Conservation (phyloP, 768 basidiomycete species). For the Serendipita sp. region DNA sequence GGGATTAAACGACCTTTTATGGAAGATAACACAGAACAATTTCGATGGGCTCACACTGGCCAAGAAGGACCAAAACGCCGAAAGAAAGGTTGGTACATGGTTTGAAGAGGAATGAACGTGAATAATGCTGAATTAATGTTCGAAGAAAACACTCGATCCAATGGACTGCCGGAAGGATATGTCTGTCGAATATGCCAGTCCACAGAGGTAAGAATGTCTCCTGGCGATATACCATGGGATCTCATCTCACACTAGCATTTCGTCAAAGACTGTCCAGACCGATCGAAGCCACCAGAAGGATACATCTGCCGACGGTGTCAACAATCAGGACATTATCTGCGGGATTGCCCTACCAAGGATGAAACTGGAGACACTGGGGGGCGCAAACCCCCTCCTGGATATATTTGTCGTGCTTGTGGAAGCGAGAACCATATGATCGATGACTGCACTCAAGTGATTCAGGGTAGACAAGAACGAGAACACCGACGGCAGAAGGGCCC, state of each 20-base stretch:
- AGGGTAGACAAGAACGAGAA: conserved; percentile 23
- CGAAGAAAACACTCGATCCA: conserved; percentile 23
- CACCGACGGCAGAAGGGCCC: conserved; percentile 32
- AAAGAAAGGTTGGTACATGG: conserved; percentile 24
- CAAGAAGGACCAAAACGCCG: conserved; percentile 22
- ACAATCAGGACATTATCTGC: conserved; percentile 69
- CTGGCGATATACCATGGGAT: background rate
- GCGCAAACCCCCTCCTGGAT: conserved; percentile 66
- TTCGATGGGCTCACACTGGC: conserved; percentile 48
- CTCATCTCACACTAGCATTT: conserved; percentile 38
- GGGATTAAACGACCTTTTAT: conserved; percentile 36
- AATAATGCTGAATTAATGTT: background rate
- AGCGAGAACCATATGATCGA: conserved; percentile 73
- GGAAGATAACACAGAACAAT: conserved; percentile 41
- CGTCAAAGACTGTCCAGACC: conserved; percentile 58
- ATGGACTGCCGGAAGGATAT: conserved; percentile 45
- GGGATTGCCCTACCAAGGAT: conserved; percentile 73
- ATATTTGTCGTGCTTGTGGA: conserved; percentile 83
- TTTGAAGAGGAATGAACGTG: background rate
- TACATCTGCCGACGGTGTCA: conserved; percentile 76
- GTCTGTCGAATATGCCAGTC: conserved; percentile 66
- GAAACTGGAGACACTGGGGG: conserved; percentile 71
- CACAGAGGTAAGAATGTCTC: conserved; percentile 35
- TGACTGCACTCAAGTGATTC: conserved; percentile 65
- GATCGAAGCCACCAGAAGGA: conserved; percentile 59